Conservation (phyloP, 345 rosid genomes). For the Psidium friedrichsthalianum region DNA sequence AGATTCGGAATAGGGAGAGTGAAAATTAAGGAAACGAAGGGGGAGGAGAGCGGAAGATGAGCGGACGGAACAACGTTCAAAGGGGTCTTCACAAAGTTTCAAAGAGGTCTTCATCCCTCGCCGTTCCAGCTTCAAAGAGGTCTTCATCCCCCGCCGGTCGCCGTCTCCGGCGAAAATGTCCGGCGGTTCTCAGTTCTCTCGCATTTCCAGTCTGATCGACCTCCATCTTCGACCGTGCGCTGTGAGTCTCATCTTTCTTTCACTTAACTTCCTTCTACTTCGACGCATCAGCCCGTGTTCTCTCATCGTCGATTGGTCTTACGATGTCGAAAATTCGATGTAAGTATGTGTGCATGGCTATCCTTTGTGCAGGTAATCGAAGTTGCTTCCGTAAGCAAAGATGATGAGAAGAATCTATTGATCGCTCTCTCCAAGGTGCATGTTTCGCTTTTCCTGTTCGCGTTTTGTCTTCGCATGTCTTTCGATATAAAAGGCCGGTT, state of each 20-base stretch:
- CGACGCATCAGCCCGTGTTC: neutral
- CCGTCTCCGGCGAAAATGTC: conserved; percentile 15
- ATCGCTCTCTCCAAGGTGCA: conserved; percentile 48
- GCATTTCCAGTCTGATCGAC: conserved; percentile 34
- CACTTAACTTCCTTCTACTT: neutral
- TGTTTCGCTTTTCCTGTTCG: neutral
- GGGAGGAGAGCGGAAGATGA: neutral
- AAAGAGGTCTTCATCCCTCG: too few relatives aligned
- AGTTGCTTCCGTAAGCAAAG: conserved; percentile 11
- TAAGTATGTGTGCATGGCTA: neutral
- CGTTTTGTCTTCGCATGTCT: neutral
- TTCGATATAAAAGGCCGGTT: neutral
- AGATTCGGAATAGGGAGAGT: too few relatives aligned
- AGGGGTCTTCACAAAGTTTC: neutral
- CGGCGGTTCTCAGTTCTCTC: conserved; percentile 6
- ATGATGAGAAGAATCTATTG: conserved; percentile 35
- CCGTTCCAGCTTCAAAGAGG: neutral
- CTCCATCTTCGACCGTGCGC: conserved; percentile 19
- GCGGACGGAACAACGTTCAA: neutral
- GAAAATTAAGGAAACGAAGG: too few relatives aligned
- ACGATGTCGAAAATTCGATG: neutral
- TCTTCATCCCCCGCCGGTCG: neutral
- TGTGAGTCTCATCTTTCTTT: conserved; percentile 9
- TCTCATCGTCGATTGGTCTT: neutral
- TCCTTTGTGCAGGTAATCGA: conserved; percentile 13